phyloP scores from a whole-genome alignment of 75 land plant species.

The Sequoia sempervirens region DNA sequence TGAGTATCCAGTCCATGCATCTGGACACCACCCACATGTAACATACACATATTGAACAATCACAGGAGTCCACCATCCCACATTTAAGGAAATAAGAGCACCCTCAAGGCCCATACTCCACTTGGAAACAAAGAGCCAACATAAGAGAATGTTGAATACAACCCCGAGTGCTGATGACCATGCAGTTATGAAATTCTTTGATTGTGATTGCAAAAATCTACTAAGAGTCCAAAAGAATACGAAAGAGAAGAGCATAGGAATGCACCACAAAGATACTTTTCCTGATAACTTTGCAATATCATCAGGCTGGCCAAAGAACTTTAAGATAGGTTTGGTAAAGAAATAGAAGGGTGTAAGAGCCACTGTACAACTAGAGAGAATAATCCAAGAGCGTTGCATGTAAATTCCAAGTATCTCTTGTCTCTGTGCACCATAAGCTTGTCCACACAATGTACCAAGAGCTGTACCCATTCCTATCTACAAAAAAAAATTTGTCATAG shows the following conservation, averaged over 20 bases:
- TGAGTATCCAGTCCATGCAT: constrained; percentile 31
- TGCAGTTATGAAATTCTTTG: constrained; percentile 10
- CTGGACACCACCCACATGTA: constrained; percentile 15
- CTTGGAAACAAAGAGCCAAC: constrained; percentile 16
- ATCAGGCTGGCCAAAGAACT: constrained; percentile 9
- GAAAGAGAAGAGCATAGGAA: not conserved
- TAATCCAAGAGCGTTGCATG: constrained; percentile 20
- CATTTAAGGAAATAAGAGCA: constrained; percentile 9
- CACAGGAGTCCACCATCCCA: constrained; percentile 7
- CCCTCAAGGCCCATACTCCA: constrained; percentile 6
- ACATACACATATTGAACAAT: not conserved
- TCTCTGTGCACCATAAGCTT: constrained; percentile 21
- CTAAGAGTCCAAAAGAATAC: not conserved
- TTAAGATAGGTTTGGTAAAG: not conserved
- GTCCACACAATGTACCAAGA: constrained; percentile 19
- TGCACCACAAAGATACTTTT: not conserved
- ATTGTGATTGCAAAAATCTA: constrained; percentile 13
- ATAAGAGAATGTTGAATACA: not conserved
- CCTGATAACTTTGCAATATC: constrained; percentile 12
- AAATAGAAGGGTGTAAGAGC: not conserved
- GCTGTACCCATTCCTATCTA: constrained; percentile 21
- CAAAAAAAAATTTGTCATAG: not conserved
- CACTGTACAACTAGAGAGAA: not conserved
- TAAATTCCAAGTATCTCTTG: constrained; percentile 20
- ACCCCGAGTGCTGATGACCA: not conserved